phyloP scores from a whole-genome alignment of 306 rosid genomes.

The Sindora glabra region DNA sequence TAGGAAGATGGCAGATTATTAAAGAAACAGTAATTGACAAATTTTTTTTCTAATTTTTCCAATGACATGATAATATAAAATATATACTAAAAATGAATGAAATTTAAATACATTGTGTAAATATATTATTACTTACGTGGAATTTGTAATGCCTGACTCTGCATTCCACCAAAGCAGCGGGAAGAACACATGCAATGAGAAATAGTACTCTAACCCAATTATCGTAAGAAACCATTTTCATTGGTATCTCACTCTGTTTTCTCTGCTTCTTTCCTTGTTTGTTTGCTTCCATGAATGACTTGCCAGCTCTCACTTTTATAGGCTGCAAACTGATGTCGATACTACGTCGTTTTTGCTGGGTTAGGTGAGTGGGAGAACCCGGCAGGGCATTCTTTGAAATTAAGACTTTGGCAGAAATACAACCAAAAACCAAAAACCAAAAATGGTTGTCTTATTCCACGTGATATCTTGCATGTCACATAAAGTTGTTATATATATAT shows the following conservation, averaged over 20 bases:
- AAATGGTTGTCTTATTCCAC: not conserved
- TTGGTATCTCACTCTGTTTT: no score
- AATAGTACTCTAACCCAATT: constrained; percentile 40
- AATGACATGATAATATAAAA: no score
- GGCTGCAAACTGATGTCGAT: constrained; percentile 30
- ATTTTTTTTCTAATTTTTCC: no score
- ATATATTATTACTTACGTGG: constrained; percentile 71
- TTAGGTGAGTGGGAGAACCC: constrained; percentile 68
- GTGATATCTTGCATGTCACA: constrained; percentile 59
- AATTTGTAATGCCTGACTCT: constrained; percentile 69
- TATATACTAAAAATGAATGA: no score
- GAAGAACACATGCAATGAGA: constrained; percentile 50
- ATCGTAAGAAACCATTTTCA: no score
- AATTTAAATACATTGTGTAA: no score
- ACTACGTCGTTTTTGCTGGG: constrained; percentile 64
- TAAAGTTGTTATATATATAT: constrained; percentile 40
- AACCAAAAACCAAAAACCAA: no score
- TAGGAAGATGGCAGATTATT: no score
- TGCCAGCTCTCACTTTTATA: constrained; percentile 52
- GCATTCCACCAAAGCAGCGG: constrained; percentile 67
- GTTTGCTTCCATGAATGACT: constrained; percentile 33
- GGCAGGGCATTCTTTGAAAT: constrained; percentile 32
- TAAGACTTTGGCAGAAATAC: constrained; percentile 24
- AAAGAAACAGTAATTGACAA: no score
- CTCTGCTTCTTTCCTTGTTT: no score